Base-by-base conservation (phyloP, 129 eudicot species). In the Heracleum sosnowskyi region DNA sequence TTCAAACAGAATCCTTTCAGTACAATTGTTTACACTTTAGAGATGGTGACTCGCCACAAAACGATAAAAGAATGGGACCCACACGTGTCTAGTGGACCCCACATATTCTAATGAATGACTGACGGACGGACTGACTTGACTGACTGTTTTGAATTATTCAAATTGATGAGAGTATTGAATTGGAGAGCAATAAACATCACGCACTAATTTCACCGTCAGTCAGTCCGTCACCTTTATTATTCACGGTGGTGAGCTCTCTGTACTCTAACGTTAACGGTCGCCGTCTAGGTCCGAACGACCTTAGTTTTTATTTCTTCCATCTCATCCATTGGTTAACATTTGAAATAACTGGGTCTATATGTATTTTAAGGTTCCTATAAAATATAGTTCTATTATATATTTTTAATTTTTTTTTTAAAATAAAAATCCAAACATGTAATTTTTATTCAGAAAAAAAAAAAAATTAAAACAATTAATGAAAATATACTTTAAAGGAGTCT, bases 1-100 rank as follows among this genome's bases (percentile, higher is more conserved):
- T 70, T 24, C 10, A 70, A 70, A 20, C 29, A 70, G 45, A 70
- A 70, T 24, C 13, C 31, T 57, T 8, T n/a, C 2, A 28, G 69
- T 13, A 26, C 69, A n/a, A 51, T 51, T 57, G 15, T 63, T 83
- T 83, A 41, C 82, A 66, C 86, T 83, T 83, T 83, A 10, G 79
- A 73, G 75, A 74, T 68, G 81, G 77, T 77, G 79, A 80, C 39
- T 80, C 81, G 45, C 62, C 84, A 46, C 81, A 71, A 77, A 62
- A 72, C 87, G 87, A 80, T 80, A 77, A 80, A 60, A 35, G 10
- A 0, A 0, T 0, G 26, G 63, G 79, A 36, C 51, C 79, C 47
- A n/a, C 35, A 36, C 39, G 47, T 2, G 7, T 34, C 11, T 6
- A 2, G 47, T 24, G 75, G 75, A 10, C 20, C 75, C 75, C 69